phyloP scores from a whole-genome alignment of 148 eudicot species.

The Rhododendron molle region DNA sequence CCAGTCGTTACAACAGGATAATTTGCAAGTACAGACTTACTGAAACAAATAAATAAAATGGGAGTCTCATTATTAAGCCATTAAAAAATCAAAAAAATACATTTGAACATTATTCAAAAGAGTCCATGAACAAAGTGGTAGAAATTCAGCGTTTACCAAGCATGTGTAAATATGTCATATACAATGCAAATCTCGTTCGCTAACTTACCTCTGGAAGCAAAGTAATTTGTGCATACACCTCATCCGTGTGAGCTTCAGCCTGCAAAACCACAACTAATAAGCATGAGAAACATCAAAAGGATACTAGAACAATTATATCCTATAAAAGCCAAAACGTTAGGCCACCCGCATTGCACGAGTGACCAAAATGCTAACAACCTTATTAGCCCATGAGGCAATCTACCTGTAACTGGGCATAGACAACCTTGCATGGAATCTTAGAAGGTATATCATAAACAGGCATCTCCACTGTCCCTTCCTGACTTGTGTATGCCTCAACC shows the following conservation, averaged over 20 bases:
- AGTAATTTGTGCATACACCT: constrained; percentile 21
- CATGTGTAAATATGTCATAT: background rate
- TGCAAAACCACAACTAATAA: constrained; percentile 11
- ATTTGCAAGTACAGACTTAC: background rate
- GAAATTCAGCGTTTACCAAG: background rate
- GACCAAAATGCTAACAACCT: background rate
- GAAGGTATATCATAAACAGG: constrained; percentile 17
- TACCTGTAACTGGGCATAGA: constrained; percentile 14
- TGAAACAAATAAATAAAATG: background rate
- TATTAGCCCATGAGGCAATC: background rate
- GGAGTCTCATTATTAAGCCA: background rate
- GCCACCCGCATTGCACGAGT: background rate
- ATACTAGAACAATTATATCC: background rate
- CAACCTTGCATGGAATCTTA: constrained; percentile 19
- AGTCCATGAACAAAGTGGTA: background rate
- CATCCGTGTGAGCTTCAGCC: constrained; percentile 17
- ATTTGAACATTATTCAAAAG: background rate
- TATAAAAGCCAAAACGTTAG: background rate
- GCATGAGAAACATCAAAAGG: background rate
- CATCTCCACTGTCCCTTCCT: constrained; percentile 5
- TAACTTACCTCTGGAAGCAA: constrained; percentile 17
- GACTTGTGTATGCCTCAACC: constrained; percentile 11
- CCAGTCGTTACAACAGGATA: background rate
- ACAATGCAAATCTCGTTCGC: background rate
- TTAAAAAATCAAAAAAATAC: background rate